phyloP scores from a whole-genome alignment of 805 yeast genomes.

The Schizosaccharomyces cryophilus region DNA sequence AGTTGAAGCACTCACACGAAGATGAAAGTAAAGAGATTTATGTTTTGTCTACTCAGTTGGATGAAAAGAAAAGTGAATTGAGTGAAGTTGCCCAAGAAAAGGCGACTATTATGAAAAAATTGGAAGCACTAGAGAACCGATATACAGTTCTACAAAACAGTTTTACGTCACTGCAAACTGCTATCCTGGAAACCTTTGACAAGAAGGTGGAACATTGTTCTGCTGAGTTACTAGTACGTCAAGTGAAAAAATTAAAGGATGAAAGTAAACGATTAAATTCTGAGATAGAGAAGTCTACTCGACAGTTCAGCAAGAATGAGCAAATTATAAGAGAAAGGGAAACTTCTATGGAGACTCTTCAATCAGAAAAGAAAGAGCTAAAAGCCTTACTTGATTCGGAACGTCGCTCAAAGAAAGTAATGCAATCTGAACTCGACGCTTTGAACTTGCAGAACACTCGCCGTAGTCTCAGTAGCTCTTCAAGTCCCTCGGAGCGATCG shows the following conservation, averaged over 20 bases:
- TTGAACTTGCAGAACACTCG: neutral
- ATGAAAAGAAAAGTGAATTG: no score
- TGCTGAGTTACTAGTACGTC: neutral
- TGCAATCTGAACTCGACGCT: neutral
- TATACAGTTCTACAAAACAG: neutral
- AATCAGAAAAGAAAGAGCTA: neutral
- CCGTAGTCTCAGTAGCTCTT: neutral
- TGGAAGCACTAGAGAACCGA: neutral
- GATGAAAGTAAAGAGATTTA: no score
- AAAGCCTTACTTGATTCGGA: neutral
- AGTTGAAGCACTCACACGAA: no score
- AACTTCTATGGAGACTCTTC: neutral
- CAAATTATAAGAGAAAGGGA: neutral
- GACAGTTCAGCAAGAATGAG: neutral
- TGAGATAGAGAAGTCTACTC: neutral
- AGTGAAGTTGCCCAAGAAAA: no score
- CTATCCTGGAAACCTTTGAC: conserved; percentile 1
- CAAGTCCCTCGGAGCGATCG: neutral
- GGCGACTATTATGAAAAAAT: no score
- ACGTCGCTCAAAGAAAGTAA: neutral
- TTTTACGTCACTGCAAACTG: neutral
- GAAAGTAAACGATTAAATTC: no score
- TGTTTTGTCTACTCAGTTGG: no score
- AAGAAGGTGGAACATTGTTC: neutral
- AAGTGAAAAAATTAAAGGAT: neutral